Evolutionary conservation across 345 rosid species (phyloP).

Genomic region (Eucalyptus polybractea): DNA sequence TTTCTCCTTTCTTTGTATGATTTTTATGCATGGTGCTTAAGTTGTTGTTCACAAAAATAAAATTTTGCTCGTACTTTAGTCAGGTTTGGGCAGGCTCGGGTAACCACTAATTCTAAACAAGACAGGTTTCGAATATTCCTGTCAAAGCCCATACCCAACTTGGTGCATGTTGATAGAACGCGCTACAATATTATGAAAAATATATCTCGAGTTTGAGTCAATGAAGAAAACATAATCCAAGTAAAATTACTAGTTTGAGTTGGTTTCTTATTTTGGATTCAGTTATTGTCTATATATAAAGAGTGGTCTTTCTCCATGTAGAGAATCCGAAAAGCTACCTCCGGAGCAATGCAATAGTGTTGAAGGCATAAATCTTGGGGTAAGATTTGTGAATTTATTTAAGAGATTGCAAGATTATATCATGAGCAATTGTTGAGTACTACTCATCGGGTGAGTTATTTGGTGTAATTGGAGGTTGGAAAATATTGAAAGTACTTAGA

Average conservation of each 20-base stretch:
- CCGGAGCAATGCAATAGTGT: no score
- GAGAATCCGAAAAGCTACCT: no score
- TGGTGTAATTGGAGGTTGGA: neutral
- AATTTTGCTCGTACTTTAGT: neutral
- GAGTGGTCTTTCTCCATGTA: rapidly evolving
- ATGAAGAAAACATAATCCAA: no score
- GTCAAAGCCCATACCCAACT: neutral
- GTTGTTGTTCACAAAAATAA: neutral
- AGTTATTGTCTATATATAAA: no score
- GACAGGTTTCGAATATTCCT: neutral
- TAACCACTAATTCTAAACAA: neutral
- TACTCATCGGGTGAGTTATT: neutral
- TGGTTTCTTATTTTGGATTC: no score
- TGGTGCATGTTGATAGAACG: no score
- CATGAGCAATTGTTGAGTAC: neutral
- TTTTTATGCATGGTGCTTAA: neutral
- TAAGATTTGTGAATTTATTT: no score
- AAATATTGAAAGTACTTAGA: no score
- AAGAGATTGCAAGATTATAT: no score
- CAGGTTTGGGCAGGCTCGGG: neutral
- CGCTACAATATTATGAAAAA: no score
- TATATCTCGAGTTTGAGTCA: no score
- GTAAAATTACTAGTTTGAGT: no score
- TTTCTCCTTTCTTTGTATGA: neutral
- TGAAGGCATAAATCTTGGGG: neutral